Base-by-base conservation (phyloP, 106 monocot species). In the Platanthera guangdongensis region DNA sequence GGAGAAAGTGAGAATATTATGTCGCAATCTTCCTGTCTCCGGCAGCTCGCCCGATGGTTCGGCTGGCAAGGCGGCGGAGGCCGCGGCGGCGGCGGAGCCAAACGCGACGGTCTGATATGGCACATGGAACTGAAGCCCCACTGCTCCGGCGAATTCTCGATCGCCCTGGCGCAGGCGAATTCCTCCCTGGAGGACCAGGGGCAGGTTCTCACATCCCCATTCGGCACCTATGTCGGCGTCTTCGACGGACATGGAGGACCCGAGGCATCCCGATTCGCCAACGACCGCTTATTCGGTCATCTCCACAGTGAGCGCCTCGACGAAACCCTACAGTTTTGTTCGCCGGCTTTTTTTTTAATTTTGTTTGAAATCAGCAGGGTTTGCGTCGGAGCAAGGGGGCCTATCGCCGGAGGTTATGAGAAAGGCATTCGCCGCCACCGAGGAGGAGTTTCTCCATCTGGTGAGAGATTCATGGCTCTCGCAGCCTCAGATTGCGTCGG, bases 181-280 rank as follows among this genome's bases (percentile, higher is more conserved):
- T 49, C 76, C 28, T 46, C 69, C 9, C 82, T 88, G 10, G 88
- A 88, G 68, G 88, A 88, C 82, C 88, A 88, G 67, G 82, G 70
- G 19, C 84, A 88, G 75, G 88, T 88, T 51, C 60, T 80, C 62
- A 47, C 88, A 39, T 85, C 84, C 3, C 88, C 84, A 1, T 78
- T 55, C 28, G 79, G 82, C 9, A 88, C 88, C 39, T 79, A 77
- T 60, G 69, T 88, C 54, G 88, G 88, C 1, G 80, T 88, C n/a
- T 88, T 82, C 78, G 88, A 88, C 77, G 88, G 88, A 50, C 88
- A 88, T 53, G 88, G 88, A 50, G 88, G 88, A 6, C 84, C 84
- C 12, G 84, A 88, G 82, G 84, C 88, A 25, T 82, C 88, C 13
- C 84, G 88, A 19, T 88, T 88, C 84, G 57, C 85, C 78, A 76